phyloP scores from a whole-genome alignment of 2,329 filamentous ascomycete genomes.

The Pestalotiopsis sp. region DNA sequence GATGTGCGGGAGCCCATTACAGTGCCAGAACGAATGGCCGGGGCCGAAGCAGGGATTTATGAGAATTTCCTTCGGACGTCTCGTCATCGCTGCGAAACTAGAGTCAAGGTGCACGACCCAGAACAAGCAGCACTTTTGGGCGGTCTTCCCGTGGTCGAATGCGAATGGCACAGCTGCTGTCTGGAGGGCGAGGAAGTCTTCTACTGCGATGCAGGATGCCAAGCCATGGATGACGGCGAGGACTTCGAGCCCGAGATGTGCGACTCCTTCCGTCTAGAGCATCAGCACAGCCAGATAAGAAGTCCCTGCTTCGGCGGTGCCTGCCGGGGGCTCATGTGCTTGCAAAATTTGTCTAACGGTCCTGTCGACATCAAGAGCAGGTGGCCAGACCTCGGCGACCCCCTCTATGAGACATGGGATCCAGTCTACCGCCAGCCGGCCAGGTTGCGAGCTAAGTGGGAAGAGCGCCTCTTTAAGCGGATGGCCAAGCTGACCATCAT shows the following conservation, averaged over 20 bases:
- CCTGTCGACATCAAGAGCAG: background rate
- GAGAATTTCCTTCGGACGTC: conserved; percentile 22
- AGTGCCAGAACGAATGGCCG: background rate
- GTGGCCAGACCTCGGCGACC: background rate
- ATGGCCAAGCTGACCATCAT: background rate
- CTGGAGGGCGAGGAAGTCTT: background rate
- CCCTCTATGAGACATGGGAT: background rate
- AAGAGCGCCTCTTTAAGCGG: background rate
- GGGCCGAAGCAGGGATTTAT: conserved; percentile 9
- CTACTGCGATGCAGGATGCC: conserved; percentile 14
- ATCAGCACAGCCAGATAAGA: conserved; percentile 17
- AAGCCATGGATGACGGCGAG: background rate
- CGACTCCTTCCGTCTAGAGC: conserved; percentile 17
- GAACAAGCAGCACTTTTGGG: background rate
- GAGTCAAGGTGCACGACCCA: background rate
- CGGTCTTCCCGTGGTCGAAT: conserved; percentile 2
- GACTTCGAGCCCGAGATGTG: conserved; percentile 22
- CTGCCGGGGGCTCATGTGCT: background rate
- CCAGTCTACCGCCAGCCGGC: background rate
- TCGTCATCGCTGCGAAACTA: conserved; percentile 23
- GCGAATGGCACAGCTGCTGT: conserved; percentile 28
- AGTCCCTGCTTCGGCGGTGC: background rate
- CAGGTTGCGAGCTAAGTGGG: background rate
- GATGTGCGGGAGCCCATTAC: conserved; percentile 26
- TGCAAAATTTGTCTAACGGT: background rate